These are phyloP conservation scores for Aureobasidium sp. DNA, from an alignment of 2,329 filamentous ascomycete species.

Conservation along the genomic window DNA sequence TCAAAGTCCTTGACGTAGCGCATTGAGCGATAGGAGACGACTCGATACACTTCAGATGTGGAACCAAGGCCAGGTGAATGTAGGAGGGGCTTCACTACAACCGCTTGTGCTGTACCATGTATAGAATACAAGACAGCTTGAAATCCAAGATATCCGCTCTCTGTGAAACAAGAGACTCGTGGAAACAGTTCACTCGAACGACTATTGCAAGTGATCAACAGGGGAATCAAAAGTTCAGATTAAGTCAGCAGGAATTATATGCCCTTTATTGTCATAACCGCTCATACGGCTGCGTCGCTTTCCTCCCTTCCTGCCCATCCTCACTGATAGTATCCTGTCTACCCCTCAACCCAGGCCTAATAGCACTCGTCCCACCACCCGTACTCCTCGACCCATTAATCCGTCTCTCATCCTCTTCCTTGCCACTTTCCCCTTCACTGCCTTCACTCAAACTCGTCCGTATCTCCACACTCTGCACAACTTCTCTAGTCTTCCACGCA, in stretches of 20 bases:
- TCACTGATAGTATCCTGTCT: neutral
- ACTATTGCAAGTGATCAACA: neutral
- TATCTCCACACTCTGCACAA: slow-evolving; percentile 13
- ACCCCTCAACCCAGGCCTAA: neutral
- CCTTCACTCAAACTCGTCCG: neutral
- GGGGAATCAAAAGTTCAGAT: neutral
- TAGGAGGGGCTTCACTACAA: no score
- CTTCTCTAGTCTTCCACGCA: neutral
- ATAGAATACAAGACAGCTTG: no score
- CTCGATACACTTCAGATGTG: no score
- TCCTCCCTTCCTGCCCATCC: neutral
- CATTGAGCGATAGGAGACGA: no score
- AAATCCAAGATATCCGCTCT: no score
- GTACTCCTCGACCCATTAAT: neutral
- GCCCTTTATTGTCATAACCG: neutral
- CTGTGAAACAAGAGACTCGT: no score
- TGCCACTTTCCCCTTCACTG: neutral
- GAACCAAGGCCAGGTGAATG: no score
- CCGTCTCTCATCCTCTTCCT: neutral
- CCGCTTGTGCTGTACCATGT: no score
- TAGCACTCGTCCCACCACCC: neutral
- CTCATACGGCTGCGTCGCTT: neutral
- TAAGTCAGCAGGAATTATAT: neutral
- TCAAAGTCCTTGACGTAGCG: no score
- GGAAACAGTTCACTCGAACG: no score